These are phyloP conservation scores for Akanthomyces lecanii DNA, from an alignment of 2,329 filamentous ascomycete species.

Conservation along the genomic window DNA sequence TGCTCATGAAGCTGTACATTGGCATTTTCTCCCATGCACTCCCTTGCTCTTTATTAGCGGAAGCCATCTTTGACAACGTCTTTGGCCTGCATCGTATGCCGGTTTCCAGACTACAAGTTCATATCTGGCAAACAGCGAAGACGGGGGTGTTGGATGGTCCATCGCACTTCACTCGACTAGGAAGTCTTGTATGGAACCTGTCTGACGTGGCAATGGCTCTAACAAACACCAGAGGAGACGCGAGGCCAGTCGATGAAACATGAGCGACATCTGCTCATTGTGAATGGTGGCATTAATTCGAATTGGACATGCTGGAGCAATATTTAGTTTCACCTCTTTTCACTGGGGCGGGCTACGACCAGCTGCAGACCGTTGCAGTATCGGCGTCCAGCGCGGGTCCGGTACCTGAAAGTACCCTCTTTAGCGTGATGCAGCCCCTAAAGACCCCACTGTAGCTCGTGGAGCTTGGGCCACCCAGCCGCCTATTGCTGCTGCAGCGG, in stretches of 20 bases:
- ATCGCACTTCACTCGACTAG: too few species aligned
- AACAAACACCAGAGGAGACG: too few species aligned
- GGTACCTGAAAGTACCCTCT: slow-evolving; percentile 2
- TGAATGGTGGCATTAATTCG: neutral
- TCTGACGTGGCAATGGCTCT: too few species aligned
- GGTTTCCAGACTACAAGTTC: too few species aligned
- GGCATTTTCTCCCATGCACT: too few species aligned
- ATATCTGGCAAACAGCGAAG: too few species aligned
- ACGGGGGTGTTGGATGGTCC: too few species aligned
- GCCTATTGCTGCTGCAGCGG: neutral
- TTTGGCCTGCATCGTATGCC: too few species aligned
- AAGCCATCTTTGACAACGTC: too few species aligned
- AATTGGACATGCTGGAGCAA: neutral
- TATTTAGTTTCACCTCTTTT: neutral
- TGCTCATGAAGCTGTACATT: too few species aligned
- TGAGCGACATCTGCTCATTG: neutral
- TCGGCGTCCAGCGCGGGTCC: neutral
- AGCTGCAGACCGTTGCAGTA: neutral
- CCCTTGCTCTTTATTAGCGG: too few species aligned
- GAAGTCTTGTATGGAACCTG: too few species aligned
- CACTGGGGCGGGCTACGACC: neutral
- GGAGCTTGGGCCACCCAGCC: neutral
- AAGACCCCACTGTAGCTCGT: neutral
- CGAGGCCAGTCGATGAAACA: neutral
- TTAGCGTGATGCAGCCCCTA: neutral